Base-by-base conservation (phyloP, 225 moss, liverwort and hornwort genomes). In the Ulota crispa region DNA sequence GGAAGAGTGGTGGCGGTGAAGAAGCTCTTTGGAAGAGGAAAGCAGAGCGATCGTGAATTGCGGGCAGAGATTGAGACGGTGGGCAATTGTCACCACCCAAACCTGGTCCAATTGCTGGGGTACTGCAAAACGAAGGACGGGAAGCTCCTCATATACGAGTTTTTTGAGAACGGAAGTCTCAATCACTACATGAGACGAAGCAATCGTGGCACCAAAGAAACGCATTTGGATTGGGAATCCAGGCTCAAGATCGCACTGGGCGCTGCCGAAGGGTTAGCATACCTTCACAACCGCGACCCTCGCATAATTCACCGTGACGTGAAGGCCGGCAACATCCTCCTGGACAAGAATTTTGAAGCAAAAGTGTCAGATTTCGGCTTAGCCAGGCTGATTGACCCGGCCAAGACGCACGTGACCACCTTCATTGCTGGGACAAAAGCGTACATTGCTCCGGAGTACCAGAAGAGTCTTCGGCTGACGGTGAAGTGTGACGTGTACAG, bases 291-390 rank as follows among this genome's bases (percentile, higher is more conserved):
- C 57, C 86, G 86, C 1, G 88, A 86, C 72, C 90, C 90, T 19
- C 84, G 88, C 64, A 91, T 91, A 28, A 91, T 91, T 15, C 88
- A 91, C 57, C 88, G 90, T 2, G 90, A 91, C 39, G 90, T 91
- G 66, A 91, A 91, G 83, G 84, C 90, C 24, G 88, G 90, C 68
- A 91, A 91, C 43, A 91, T 91, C n/a, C 86, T 91, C 45, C 15
- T 91, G 74, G 90, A 86, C 76, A 78, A 70, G 45, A 80, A 88
- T 37, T 88, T 86, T 19, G 88, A 91, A 75, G 88, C 90, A 1
- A 91, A 91, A 70, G 88, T 91, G 26, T 84, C 86, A 1, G 90
- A 91, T 72, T 91, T 88, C 27, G 90, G 90, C 21, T 72, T 88
- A 0, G 88, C 90, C 1, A 66, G 88, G 75, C 42, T 88, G 16